phyloP scores from a whole-genome alignment of 345 rosid genomes.

The Arabis alpina region DNA sequence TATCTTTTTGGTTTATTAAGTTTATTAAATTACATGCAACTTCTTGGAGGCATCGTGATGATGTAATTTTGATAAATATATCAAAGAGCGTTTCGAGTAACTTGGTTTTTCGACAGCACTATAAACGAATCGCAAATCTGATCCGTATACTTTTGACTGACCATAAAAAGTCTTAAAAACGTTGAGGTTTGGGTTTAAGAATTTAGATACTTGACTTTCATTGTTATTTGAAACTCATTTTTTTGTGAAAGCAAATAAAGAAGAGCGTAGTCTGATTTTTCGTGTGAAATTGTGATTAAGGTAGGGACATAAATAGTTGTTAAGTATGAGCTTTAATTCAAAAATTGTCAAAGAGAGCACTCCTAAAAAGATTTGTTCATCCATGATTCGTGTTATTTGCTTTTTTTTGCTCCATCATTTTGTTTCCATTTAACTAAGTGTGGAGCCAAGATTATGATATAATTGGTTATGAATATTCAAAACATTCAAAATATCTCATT shows the following conservation, averaged over 20 bases:
- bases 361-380: constrained; percentile 34
- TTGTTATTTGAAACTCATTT: neutral
- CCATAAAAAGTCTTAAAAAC: neutral
- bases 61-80: neutral
- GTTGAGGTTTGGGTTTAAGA: neutral
- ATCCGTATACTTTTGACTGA: neutral
- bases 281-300: constrained; percentile 22
- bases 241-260: constrained; percentile 17
- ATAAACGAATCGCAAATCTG: neutral
- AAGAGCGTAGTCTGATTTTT: constrained; percentile 16
- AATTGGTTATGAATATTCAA: neutral
- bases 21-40: constrained; percentile 6
- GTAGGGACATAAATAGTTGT: constrained; percentile 36
- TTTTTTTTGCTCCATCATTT: constrained; percentile 27
- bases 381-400: constrained; percentile 29
- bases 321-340: constrained; percentile 44
- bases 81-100: constrained; percentile 30
- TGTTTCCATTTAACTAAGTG: constrained; percentile 20
- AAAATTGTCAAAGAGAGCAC: constrained; percentile 35
- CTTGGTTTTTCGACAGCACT: neutral
- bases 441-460: constrained; percentile 2
- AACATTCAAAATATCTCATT: constrained; percentile 9
- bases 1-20: constrained; percentile 25
- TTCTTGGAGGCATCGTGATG: constrained; percentile 25
- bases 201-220: constrained; percentile 8